A percentile compares a stretch with the other conserved stretches of the same genome.
Conservation (phyloP, 1,284 basidiomycete species). For the Ustilago curta region DNA sequence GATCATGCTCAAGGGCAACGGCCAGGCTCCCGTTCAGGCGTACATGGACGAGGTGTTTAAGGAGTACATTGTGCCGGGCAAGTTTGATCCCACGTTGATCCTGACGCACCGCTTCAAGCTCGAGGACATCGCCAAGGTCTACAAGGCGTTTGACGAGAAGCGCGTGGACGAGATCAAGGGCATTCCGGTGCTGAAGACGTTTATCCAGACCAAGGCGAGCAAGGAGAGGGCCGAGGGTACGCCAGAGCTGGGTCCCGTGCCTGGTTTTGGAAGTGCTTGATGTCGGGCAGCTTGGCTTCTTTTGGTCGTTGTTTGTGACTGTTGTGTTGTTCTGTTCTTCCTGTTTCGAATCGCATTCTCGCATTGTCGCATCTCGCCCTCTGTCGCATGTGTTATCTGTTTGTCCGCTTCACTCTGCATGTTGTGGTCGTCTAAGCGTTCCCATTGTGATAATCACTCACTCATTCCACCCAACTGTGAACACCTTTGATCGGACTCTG, state of each 20-base stretch:
- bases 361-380: not conserved
- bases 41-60: conserved; percentile 76
- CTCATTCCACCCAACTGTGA: too few relatives aligned
- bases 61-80: conserved; percentile 74
- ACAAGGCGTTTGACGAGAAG: conserved; percentile 53
- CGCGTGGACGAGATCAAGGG: conserved; percentile 39
- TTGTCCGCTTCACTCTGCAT: too few relatives aligned
- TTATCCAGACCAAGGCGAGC: conserved; percentile 62
- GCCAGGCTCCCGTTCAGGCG: conserved; percentile 77
- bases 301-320: not conserved
- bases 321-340: not conserved
- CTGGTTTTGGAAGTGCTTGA: conserved; percentile 12
- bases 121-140: conserved; percentile 58
- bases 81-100: conserved; percentile 78
- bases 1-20: conserved; percentile 51
- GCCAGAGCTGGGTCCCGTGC: conserved; percentile 42
- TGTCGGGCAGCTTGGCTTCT: not conserved
- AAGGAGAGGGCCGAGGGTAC: conserved; percentile 44
- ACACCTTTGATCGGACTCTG: too few relatives aligned
- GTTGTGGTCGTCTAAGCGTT: too few relatives aligned
- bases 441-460: too few relatives aligned
- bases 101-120: conserved; percentile 68
- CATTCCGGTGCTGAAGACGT: conserved; percentile 54
- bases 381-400: too few relatives aligned
- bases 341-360: not conserved